Evolutionary conservation across 208 protist genomes (phyloP).

Genomic region (Endotrypanum monterogeii): DNA sequence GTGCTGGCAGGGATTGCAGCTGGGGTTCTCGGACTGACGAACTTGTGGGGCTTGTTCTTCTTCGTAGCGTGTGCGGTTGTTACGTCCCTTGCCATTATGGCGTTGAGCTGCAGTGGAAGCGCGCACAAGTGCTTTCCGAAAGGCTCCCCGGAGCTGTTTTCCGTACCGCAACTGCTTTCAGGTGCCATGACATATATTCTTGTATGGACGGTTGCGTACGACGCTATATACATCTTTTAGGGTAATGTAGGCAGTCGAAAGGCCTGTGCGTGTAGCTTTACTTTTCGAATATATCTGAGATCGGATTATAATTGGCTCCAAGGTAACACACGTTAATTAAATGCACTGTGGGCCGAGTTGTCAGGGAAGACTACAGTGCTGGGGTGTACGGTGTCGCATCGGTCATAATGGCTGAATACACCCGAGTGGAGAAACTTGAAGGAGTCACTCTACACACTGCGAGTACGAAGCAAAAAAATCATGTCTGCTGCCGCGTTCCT

Average conservation of each 20-base stretch:
- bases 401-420: background rate
- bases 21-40: slow-evolving; percentile 76
- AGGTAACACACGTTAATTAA: background rate
- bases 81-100: slow-evolving; percentile 63
- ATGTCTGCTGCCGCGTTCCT: background rate
- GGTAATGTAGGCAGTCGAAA: background rate
- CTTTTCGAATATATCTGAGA: background rate
- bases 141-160: slow-evolving; percentile 67
- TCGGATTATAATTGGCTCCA: slow-evolving; percentile 6
- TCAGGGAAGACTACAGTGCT: background rate
- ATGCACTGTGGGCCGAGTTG: background rate
- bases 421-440: background rate
- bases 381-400: background rate
- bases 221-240: slow-evolving; percentile 91
- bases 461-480: slow-evolving; percentile 5
- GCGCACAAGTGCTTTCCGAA: slow-evolving; percentile 77
- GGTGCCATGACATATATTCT: slow-evolving; percentile 86
- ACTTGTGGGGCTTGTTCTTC: slow-evolving; percentile 69
- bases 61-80: slow-evolving; percentile 58
- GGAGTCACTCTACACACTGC: slow-evolving; percentile 1
- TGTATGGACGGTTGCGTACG: slow-evolving; percentile 86
- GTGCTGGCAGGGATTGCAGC: slow-evolving; percentile 76
- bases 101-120: slow-evolving; percentile 52
- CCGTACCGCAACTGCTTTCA: slow-evolving; percentile 54
- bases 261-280: background rate